These are phyloP conservation scores for Phyllosticta citrichinensis DNA, from an alignment of 2,329 filamentous ascomycete species.

Conservation along the genomic window DNA sequence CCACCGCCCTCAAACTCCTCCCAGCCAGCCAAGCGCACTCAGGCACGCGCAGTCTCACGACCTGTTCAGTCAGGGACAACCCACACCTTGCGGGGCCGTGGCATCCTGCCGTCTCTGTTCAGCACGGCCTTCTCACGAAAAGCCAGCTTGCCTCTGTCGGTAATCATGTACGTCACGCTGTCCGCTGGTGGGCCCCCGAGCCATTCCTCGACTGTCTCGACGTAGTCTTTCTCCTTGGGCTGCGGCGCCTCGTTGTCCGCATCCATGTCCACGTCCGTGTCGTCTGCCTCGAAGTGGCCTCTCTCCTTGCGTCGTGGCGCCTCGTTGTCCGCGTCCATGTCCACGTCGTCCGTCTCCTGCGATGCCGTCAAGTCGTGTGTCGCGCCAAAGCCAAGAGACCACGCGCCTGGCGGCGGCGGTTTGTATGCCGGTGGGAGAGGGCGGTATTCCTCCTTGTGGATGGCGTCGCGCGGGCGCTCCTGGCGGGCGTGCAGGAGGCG, in stretches of 20 bases:
- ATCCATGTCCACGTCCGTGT: background rate
- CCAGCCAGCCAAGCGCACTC: too few relatives aligned
- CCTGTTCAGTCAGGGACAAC: background rate
- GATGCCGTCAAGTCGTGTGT: background rate
- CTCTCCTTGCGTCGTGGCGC: background rate
- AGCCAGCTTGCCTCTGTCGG: conserved; percentile 18
- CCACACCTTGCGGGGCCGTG: conserved; percentile 6
- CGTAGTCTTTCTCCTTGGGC: background rate
- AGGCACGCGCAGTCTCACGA: background rate
- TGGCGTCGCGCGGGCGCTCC: background rate
- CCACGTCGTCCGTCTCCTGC: background rate
- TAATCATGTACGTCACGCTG: conserved; percentile 18
- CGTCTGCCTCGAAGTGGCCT: conserved; percentile 1
- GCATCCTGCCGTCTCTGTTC: conserved; percentile 15
- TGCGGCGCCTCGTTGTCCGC: background rate
- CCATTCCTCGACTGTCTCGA: conserved; percentile 12
- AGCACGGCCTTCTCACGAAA: conserved; percentile 10
- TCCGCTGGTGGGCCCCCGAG: conserved; percentile 15
- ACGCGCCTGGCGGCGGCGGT: background rate
- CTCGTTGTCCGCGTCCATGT: background rate
- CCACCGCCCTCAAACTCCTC: too few relatives aligned
- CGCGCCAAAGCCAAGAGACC: background rate
- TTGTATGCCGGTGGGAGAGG: background rate
- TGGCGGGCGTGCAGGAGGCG: background rate
- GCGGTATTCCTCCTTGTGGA: background rate